A percentile compares a stretch with the other conserved stretches of the same genome.
These are phyloP conservation scores for Hirsutella minnesotensis DNA, from an alignment of 2,329 filamentous ascomycete species.

Conservation along the genomic window DNA sequence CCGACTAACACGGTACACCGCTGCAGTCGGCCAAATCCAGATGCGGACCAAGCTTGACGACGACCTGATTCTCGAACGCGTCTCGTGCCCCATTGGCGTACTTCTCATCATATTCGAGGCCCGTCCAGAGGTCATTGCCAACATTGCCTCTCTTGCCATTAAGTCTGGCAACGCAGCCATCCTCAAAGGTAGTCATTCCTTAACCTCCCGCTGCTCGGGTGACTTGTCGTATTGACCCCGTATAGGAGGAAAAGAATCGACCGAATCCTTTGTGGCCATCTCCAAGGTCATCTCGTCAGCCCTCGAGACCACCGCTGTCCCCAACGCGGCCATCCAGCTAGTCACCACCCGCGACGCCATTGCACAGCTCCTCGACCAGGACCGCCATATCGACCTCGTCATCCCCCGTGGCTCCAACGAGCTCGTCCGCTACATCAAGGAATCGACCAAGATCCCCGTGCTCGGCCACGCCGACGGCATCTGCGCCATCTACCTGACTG, in stretches of 20 bases:
- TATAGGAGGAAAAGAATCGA: conserved; percentile 81
- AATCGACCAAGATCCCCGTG: conserved; percentile 85
- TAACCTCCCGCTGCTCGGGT: not conserved
- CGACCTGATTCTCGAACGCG: conserved; percentile 70
- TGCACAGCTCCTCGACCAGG: conserved; percentile 72
- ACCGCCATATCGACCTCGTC: conserved; percentile 84
- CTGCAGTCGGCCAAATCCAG: conserved; percentile 67
- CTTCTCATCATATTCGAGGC: conserved; percentile 97
- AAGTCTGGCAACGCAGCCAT: conserved; percentile 97
- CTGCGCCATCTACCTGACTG: conserved; percentile 76
- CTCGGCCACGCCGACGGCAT: conserved; percentile 92
- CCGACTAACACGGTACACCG: not conserved
- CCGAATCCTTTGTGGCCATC: conserved; percentile 87
- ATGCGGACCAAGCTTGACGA: conserved; percentile 80
- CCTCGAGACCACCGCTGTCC: conserved; percentile 60
- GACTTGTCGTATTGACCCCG: no score
- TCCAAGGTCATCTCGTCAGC: conserved; percentile 73
- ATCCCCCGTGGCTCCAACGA: conserved; percentile 89
- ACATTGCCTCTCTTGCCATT: conserved; percentile 89
- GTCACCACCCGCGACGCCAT: conserved; percentile 89
- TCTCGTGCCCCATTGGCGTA: conserved; percentile 93
- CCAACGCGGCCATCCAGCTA: conserved; percentile 80
- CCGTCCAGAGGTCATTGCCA: conserved; percentile 93
- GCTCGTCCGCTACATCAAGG: conserved; percentile 80
- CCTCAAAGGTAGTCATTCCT: conserved; percentile 54